phyloP scores from a whole-genome alignment of 768 basidiomycete species.

The Lentinula sp. region DNA sequence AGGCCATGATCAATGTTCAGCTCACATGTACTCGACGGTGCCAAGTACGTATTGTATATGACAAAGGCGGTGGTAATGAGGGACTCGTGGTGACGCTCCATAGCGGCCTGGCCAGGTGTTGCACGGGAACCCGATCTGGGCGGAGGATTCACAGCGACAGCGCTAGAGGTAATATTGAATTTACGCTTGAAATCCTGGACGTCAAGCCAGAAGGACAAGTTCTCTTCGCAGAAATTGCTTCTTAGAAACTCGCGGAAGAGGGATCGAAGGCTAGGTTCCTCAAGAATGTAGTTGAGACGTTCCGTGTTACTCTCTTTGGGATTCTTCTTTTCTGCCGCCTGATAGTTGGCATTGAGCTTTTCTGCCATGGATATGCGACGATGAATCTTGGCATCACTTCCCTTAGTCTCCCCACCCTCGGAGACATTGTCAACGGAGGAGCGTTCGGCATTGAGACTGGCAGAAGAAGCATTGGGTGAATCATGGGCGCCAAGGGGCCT shows the following conservation, averaged over 20 bases:
- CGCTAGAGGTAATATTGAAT: constrained; percentile 93
- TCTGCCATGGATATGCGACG: constrained; percentile 75
- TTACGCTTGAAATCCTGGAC: constrained; percentile 96
- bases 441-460: constrained; percentile 51
- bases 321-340: constrained; percentile 47
- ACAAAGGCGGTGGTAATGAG: constrained; percentile 91
- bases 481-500: constrained; percentile 33
- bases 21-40: constrained; percentile 91
- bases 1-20: constrained; percentile 98
- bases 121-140: constrained; percentile 31
- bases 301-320: constrained; percentile 89
- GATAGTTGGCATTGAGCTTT: constrained; percentile 54
- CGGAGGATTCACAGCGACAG: constrained; percentile 45
- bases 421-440: constrained; percentile 48
- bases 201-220: constrained; percentile 95
- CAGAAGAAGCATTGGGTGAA: constrained; percentile 62
- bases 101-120: constrained; percentile 77
- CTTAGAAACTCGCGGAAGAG: constrained; percentile 94
- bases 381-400: constrained; percentile 62
- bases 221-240: constrained; percentile 97
- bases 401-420: constrained; percentile 25
- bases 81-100: constrained; percentile 96
- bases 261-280: constrained; percentile 81
- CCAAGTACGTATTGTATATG: constrained; percentile 93
- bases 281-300: constrained; percentile 85